phyloP scores from a whole-genome alignment of 495 filamentous ascomycete species.

The Penicillium desertorum region DNA sequence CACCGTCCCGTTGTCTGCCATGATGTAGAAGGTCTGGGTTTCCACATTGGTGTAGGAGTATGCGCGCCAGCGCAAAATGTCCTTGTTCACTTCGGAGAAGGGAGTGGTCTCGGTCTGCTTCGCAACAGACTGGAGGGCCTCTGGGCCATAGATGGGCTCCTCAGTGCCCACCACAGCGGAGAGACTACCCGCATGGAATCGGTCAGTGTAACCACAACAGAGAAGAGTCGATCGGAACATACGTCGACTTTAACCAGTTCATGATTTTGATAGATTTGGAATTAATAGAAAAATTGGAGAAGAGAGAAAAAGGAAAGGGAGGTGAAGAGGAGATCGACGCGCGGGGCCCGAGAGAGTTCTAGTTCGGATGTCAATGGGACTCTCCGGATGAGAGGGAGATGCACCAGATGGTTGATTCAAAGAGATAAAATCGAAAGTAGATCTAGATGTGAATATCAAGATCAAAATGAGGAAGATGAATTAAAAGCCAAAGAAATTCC shows the following conservation, averaged over 20 bases:
- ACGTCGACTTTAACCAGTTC: conserved; percentile 76
- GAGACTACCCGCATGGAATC: conserved; percentile 54
- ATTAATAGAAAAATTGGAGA: conserved; percentile 9
- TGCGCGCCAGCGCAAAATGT: conserved; percentile 77
- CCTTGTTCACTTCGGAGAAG: conserved; percentile 74
- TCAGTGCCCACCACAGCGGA: conserved; percentile 91
- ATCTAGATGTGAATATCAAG: background rate
- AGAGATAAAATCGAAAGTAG: background rate
- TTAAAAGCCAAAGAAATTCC: conserved; percentile 1
- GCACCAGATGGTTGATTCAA: background rate
- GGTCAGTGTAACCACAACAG: conserved; percentile 24
- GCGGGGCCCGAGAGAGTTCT: conserved; percentile 34
- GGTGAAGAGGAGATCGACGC: conserved; percentile 28
- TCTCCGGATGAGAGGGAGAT: conserved; percentile 3
- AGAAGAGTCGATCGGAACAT: conserved; percentile 31
- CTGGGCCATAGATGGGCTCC: conserved; percentile 93
- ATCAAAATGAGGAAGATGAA: background rate
- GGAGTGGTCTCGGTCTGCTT: conserved; percentile 74
- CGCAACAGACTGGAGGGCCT: conserved; percentile 80
- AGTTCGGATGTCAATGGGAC: conserved; percentile 30
- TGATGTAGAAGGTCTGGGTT: conserved; percentile 94
- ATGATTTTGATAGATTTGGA: conserved; percentile 34
- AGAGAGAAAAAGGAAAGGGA: conserved; percentile 23
- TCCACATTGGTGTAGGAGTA: conserved; percentile 87
- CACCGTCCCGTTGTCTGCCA: conserved; percentile 71